Base-by-base conservation (phyloP, 176 grass and related monocot species). In the Paspalum notatum region DNA sequence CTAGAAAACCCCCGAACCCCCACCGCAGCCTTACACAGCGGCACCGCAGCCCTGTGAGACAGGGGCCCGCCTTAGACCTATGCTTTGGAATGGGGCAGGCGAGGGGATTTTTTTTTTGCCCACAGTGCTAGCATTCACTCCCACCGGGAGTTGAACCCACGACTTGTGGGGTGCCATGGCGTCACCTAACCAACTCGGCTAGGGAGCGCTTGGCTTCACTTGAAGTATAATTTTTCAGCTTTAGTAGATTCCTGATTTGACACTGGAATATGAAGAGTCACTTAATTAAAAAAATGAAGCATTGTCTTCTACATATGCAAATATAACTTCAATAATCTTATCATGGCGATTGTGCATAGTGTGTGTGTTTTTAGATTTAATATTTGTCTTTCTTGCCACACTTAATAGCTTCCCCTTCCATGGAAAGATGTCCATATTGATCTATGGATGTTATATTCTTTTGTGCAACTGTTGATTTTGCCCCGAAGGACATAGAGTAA, bases 281-380 rank as follows among this genome's bases (percentile, higher is more conserved):
- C 41, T 88, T 7, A 41, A 20, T 84, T 52, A 27, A 47, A 9
- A 69, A 68, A 17, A 44, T 60, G 27, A 65, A 68, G 48, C 7
- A 3, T 50, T 78, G 26, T 82, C 12, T 52, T 71, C 18, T 55
- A 62, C 39, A 5, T 79, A 32, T 83, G 27, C 14, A 65, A 82
- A 40, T 51, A 65, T 66, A 73, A 66, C 39, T 65, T 72, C 0
- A 72, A 49, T 50, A 51, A 42, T 57, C 46, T 64, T 83, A 58
- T 8, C 72, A 59, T 9, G 4, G 5, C 32, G 66, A 83, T 42
- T 32, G 15, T 72, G 50, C 21, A 26, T 7, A 4, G 15, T 84
- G 52, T 52, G 67, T 50, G 8, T 71, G 17, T 2, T 75, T 79
- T 54, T 84, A 46, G 45, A 68, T 49, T 62, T 69, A 15, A 20